Evolutionary conservation across 148 eudicot species (phyloP).

Genomic region (Rheum nobile): DNA sequence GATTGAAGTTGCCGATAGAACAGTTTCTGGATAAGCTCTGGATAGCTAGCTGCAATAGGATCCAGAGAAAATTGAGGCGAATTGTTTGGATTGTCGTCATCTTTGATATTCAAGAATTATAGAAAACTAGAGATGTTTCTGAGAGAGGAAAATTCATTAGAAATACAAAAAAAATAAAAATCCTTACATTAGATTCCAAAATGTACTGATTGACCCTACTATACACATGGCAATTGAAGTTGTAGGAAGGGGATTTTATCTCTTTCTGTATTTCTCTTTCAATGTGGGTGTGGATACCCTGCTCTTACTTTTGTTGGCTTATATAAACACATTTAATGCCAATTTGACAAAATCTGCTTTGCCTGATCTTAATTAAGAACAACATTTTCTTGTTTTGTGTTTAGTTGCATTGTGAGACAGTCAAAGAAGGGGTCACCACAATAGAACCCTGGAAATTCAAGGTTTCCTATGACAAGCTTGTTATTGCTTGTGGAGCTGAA

Average conservation of each 20-base stretch:
- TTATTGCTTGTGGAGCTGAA: constrained; percentile 79
- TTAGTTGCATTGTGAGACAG: constrained; percentile 77
- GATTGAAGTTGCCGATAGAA: not conserved
- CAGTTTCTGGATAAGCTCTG: not conserved
- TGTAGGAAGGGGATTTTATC: not conserved
- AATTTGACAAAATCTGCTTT: not conserved
- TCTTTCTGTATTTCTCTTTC: not conserved
- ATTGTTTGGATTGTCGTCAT: not conserved
- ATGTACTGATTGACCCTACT: not conserved
- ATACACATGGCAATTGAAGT: not conserved
- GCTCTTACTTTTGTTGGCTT: no score
- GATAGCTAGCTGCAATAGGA: not conserved
- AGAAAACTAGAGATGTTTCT: not conserved
- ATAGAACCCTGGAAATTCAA: constrained; percentile 50
- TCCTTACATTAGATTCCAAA: constrained; percentile 1
- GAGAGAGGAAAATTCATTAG: not conserved
- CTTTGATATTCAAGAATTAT: not conserved
- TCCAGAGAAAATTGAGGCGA: not conserved
- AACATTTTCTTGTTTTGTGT: constrained; percentile 5
- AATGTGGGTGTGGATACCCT: not conserved
- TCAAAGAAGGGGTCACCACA: constrained; percentile 25
- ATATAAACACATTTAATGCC: not conserved
- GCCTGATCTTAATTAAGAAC: not conserved
- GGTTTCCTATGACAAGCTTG: constrained; percentile 92
- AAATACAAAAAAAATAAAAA: no score